Evolutionary conservation across 75 land plant genomes (phyloP).

Genomic region (Pinus taeda): DNA sequence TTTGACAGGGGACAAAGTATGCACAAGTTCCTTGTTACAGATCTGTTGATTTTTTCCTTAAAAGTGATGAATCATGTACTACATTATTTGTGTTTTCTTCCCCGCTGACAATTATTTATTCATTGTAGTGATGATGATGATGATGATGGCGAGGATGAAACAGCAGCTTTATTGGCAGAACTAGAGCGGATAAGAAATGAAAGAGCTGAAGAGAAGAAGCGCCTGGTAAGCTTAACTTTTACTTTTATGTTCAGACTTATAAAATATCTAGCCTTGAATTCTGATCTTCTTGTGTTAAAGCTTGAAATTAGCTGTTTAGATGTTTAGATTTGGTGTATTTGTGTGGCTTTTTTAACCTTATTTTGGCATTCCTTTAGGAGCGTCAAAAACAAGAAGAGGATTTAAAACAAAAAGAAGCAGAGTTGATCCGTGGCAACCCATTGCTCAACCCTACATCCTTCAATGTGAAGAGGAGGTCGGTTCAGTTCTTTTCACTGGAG

Average conservation of each 20-base stretch:
- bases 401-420: conserved; percentile 82
- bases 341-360: neutral
- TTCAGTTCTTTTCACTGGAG: neutral
- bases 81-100: neutral
- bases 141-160: conserved; percentile 92
- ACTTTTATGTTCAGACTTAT: neutral
- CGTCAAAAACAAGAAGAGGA: conserved; percentile 81
- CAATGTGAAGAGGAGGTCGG: conserved; percentile 85
- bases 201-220: conserved; percentile 81
- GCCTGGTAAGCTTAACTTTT: conserved; percentile 36
- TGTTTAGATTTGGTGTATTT: neutral
- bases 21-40: too few species aligned
- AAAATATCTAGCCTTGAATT: neutral
- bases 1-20: too few species aligned
- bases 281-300: neutral
- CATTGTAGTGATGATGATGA: conserved; percentile 28
- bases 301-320: neutral
- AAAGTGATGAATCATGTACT: neutral
- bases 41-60: too few species aligned
- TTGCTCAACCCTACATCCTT: conserved; percentile 77
- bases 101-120: neutral
- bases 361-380: conserved; percentile 44
- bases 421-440: conserved; percentile 88
- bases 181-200: conserved; percentile 89
- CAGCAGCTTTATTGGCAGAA: conserved; percentile 86